phyloP scores from a whole-genome alignment of 129 eudicot genomes.

The Saussurea involucrata region DNA sequence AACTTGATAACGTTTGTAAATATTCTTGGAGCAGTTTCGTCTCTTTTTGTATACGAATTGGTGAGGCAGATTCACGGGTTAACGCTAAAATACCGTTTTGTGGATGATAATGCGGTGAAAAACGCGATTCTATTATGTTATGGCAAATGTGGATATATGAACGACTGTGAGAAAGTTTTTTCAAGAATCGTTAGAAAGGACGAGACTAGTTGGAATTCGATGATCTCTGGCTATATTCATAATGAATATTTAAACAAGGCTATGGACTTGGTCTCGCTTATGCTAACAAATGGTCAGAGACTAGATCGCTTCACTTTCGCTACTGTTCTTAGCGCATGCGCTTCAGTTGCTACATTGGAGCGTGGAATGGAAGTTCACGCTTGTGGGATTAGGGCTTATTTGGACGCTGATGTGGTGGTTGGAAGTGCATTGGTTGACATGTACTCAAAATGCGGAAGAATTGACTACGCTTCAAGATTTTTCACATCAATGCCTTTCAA shows the following conservation, averaged over 20 bases:
- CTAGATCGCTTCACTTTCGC: conserved; percentile 84
- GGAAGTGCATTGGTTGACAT: conserved; percentile 90
- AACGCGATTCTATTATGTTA: conserved; percentile 73
- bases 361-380: conserved; percentile 98
- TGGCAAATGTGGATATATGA: conserved; percentile 71
- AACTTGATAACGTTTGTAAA: conserved; percentile 69
- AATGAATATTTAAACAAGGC: conserved; percentile 58
- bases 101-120: conserved; percentile 41
- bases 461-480: conserved; percentile 72
- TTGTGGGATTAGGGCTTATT: conserved; percentile 66
- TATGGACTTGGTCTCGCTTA: conserved; percentile 61
- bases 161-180: conserved; percentile 65
- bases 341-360: conserved; percentile 90
- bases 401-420: conserved; percentile 77
- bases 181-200: conserved; percentile 61
- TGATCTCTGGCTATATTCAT: conserved; percentile 89
- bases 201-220: conserved; percentile 75
- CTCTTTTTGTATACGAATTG: conserved; percentile 41
- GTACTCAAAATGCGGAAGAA: conserved; percentile 91
- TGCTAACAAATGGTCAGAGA: conserved; percentile 66
- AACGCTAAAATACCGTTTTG: conserved; percentile 40
- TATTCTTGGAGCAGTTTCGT: conserved; percentile 61
- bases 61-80: conserved; percentile 67
- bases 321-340: conserved; percentile 93
- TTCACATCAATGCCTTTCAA: conserved; percentile 57